Conservation (phyloP, 129 eudicot species). For the Daucus carota region DH1_v3.0 NC_030389.2:4567001-4567500, state of each 20-base stretch:
- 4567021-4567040: slow-evolving; percentile 61
- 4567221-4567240: slow-evolving; percentile 9
- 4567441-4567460: not conserved
- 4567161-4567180: not conserved
- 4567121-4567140: slow-evolving; percentile 64
- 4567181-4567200: not conserved
- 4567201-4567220: not conserved
- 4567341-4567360: slow-evolving; percentile 68
- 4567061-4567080: slow-evolving; percentile 92
- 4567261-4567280: slow-evolving; percentile 90
- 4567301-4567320: slow-evolving; percentile 78
- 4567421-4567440: not conserved
- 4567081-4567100: slow-evolving; percentile 74
- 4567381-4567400: not conserved
- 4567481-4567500: not conserved
- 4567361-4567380: slow-evolving; percentile 52
- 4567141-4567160: slow-evolving; percentile 16
- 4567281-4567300: slow-evolving; percentile 74
- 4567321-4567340: slow-evolving; percentile 74
- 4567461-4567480: not conserved
- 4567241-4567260: slow-evolving; percentile 67
- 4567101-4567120: slow-evolving; percentile 62
- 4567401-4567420: not conserved
- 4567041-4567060: slow-evolving; percentile 92
- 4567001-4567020: slow-evolving; percentile 39